Evolutionary conservation across 108 stramenopile species (phyloP).

Genomic region (Licmophora abbreviata): DNA sequence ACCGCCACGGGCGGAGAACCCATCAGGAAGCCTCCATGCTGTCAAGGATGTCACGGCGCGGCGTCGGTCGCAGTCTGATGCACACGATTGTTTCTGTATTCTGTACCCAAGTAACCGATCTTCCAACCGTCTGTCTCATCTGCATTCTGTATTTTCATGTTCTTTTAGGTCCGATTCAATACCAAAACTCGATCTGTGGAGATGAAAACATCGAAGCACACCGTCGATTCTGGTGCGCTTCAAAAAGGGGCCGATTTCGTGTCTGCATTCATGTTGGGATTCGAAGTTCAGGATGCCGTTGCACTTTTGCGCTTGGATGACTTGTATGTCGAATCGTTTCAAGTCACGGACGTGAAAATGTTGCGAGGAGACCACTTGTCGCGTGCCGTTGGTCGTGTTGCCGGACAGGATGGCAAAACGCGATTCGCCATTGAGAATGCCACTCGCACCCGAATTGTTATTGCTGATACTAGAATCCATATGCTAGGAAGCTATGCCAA

Average conservation of each 20-base stretch:
- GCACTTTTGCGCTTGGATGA: slow-evolving; percentile 97
- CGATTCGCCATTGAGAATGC: slow-evolving; percentile 99
- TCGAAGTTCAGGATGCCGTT: slow-evolving; percentile 97
- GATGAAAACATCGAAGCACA: slow-evolving; percentile 90
- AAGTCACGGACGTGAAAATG: slow-evolving; percentile 95
- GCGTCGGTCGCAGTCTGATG: slow-evolving; percentile 48
- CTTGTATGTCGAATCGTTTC: slow-evolving; percentile 95
- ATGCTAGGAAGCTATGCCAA: slow-evolving; percentile 93
- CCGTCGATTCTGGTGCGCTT: slow-evolving; percentile 81
- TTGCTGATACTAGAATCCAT: slow-evolving; percentile 95
- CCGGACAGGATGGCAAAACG: slow-evolving; percentile 98
- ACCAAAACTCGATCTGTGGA: slow-evolving; percentile 95
- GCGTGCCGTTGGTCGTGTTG: slow-evolving; percentile 97
- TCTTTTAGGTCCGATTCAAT: slow-evolving; percentile 87
- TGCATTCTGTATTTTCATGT: slow-evolving; percentile 2
- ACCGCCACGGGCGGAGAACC: slow-evolving; percentile 29
- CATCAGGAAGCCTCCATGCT: slow-evolving; percentile 50
- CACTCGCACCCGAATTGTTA: slow-evolving; percentile 93
- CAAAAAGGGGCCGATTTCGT: slow-evolving; percentile 97
- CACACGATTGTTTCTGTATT: slow-evolving; percentile 4
- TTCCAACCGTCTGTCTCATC: background rate
- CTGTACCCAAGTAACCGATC: background rate
- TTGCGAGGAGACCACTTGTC: slow-evolving; percentile 93
- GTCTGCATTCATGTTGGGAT: slow-evolving; percentile 97
- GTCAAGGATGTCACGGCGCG: slow-evolving; percentile 30